These are phyloP conservation scores for Wallacemonas sp. DNA, from an alignment of 208 protist species.

Conservation along the genomic window DNA sequence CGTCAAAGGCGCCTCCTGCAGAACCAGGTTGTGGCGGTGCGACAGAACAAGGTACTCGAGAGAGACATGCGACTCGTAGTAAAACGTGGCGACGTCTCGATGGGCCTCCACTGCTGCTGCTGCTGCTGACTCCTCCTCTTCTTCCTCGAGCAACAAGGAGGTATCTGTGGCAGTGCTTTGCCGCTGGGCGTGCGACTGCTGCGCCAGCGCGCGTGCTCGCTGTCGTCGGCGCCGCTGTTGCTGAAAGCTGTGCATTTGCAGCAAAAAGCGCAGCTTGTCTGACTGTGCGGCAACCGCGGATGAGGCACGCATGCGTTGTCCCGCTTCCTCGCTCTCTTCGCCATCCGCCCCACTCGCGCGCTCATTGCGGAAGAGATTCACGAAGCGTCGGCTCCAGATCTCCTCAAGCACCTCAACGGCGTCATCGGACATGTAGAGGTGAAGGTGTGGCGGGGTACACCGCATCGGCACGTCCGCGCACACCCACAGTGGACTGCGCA, in stretches of 20 bases:
- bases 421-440: constrained; percentile 5
- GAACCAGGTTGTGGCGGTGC: background rate
- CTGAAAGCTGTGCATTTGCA: background rate
- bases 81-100: constrained; percentile 19
- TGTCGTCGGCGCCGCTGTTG: background rate
- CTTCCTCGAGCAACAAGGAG: too few relatives aligned
- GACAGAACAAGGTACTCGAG: constrained; percentile 42
- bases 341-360: background rate
- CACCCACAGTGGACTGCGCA: constrained; percentile 21
- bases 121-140: constrained; percentile 2
- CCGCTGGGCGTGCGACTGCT: too few relatives aligned
- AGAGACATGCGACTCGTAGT: constrained; percentile 77
- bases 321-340: background rate
- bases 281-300: background rate
- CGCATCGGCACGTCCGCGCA: constrained; percentile 29
- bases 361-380: background rate
- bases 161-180: too few relatives aligned
- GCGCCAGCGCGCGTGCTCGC: background rate
- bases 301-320: background rate
- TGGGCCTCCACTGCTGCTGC: background rate
- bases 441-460: background rate
- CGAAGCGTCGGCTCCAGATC: background rate
- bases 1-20: background rate
- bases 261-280: background rate
- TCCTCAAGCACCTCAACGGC: constrained; percentile 15